phyloP scores from a whole-genome alignment of 2,329 filamentous ascomycete species.

The Apiospora kogelbergensis region DNA sequence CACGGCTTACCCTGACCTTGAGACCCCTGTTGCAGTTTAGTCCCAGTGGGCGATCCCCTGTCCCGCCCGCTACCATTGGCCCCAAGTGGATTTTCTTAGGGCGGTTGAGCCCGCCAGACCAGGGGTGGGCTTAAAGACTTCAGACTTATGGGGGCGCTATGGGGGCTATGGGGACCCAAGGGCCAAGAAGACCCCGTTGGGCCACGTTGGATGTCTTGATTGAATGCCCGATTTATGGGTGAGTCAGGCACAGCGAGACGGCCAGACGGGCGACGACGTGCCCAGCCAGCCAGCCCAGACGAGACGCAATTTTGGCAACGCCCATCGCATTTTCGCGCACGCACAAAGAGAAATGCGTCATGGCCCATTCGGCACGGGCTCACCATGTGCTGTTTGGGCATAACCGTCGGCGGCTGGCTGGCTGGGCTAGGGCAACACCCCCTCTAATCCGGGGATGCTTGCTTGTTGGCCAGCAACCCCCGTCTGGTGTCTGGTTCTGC shows the following conservation, averaged over 20 bases:
- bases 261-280: neutral
- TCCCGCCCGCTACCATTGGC: neutral
- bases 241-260: constrained; percentile 1
- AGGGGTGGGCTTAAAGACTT: neutral
- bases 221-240: neutral
- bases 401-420: neutral
- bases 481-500: neutral
- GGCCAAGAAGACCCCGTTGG: neutral
- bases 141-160: neutral
- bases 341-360: constrained; percentile 1
- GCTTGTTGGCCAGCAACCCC: neutral
- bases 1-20: neutral
- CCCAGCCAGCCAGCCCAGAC: neutral
- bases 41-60: neutral
- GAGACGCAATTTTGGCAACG: neutral
- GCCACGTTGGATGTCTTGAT: constrained; percentile 7
- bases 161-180: neutral
- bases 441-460: neutral
- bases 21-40: neutral
- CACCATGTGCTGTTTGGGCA: neutral
- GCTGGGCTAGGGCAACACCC: constrained; percentile 4
- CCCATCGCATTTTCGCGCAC: neutral
- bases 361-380: neutral
- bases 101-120: neutral
- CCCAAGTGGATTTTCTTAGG: neutral